Evolutionary conservation across 805 yeast genomes (phyloP).

Genomic region (Lachancea sp.): DNA sequence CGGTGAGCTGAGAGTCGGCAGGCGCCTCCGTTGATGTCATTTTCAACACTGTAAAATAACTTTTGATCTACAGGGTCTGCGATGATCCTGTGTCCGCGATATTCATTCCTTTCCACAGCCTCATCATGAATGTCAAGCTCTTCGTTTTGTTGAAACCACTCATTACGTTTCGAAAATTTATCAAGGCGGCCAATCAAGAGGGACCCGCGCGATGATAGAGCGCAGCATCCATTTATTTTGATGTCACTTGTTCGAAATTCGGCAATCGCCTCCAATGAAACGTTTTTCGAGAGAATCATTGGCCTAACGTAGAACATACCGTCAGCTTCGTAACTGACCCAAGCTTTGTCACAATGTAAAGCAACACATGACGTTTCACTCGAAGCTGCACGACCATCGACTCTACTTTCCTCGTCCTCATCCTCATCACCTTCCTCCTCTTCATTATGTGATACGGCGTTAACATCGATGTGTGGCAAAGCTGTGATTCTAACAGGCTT

Average conservation of each 20-base stretch:
- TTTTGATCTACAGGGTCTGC: conserved; percentile 14
- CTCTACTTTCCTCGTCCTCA: conserved; percentile 11
- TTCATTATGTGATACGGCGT: conserved; percentile 1
- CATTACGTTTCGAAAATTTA: conserved; percentile 15
- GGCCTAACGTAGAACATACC: conserved; percentile 26
- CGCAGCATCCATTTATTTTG: conserved; percentile 26
- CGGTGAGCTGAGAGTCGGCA: conserved; percentile 5
- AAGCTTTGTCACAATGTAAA: conserved; percentile 31
- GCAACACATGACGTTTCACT: conserved; percentile 21
- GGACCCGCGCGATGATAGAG: conserved; percentile 21
- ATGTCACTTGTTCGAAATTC: conserved; percentile 21
- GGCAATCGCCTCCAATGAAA: conserved; percentile 11
- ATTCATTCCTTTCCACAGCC: conserved; percentile 1
- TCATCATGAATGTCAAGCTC: not conserved
- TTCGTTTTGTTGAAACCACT: conserved; percentile 20
- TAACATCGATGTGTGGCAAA: conserved; percentile 10
- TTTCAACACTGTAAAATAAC: conserved; percentile 11
- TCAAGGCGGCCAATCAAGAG: conserved; percentile 25
- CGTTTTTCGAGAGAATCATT: conserved; percentile 16
- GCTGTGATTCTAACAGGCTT: conserved; percentile 47
- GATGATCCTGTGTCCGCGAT: conserved; percentile 11
- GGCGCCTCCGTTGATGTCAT: not conserved
- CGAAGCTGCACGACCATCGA: not conserved
- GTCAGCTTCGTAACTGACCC: conserved; percentile 28
- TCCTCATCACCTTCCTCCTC: conserved; percentile 6